A percentile compares a stretch with the other conserved stretches of the same genome.
These are phyloP conservation scores for Yamadazyma akitaensis DNA, from an alignment of 805 yeast genomes.

Conservation along the genomic window DNA sequence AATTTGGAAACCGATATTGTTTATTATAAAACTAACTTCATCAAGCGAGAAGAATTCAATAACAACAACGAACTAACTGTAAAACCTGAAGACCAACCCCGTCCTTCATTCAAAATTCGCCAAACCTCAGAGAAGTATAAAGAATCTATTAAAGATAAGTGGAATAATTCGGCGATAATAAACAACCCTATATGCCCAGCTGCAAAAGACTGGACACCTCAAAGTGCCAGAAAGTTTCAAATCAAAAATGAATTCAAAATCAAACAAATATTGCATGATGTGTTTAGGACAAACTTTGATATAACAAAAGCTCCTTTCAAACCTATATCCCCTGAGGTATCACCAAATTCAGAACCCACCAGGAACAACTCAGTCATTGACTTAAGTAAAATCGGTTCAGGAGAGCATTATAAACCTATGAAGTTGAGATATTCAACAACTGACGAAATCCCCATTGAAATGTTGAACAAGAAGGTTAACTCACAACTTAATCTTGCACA, in stretches of 20 bases:
- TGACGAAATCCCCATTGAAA: constrained; percentile 36
- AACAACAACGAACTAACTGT: constrained; percentile 3
- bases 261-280: constrained; percentile 36
- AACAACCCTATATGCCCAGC: constrained; percentile 35
- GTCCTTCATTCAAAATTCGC: constrained; percentile 35
- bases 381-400: constrained; percentile 30
- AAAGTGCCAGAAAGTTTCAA: constrained; percentile 21
- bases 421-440: constrained; percentile 36
- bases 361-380: constrained; percentile 40
- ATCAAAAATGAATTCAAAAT: constrained; percentile 33
- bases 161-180: constrained; percentile 10
- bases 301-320: constrained; percentile 29
- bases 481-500: constrained; percentile 33
- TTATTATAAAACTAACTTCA: constrained; percentile 42
- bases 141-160: constrained; percentile 8
- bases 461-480: constrained; percentile 38
- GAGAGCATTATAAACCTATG: constrained; percentile 38
- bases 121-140: constrained; percentile 15
- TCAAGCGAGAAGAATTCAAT: constrained; percentile 31
- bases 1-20: constrained; percentile 42
- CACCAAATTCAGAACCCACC: constrained; percentile 41
- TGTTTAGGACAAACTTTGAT: constrained; percentile 31
- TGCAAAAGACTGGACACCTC: constrained; percentile 40
- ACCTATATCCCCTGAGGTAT: constrained; percentile 41
- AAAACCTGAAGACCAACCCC: constrained; percentile 19